Evolutionary conservation across 306 rosid genomes (phyloP), one percentile per base, ranked within the genome.

Genomic region (Cicer yamashitae): DNA sequence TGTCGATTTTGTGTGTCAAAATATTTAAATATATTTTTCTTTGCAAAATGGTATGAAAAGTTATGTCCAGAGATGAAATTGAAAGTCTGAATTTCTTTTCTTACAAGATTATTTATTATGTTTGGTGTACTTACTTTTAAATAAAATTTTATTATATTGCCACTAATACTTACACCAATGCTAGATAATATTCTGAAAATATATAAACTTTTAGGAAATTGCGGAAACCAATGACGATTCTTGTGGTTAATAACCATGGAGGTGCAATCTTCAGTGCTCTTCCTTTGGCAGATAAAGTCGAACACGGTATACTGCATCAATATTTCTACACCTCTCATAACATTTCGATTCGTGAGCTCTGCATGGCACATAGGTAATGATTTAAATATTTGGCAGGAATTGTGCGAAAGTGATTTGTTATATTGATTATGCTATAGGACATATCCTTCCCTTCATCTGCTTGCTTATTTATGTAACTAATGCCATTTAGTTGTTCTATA

Each of bases 211-310:
- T 80, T 73, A 94, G 98, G 92, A 77, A 75, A 45, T 64, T 77
- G 74, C 88, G 98, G 88, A 94, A 89, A 85, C 96, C 98, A 65
- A 88, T 94, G 90, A 91, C 94, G 6, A 79, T 94, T 68, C 75
- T 94, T 57, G 93, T 91, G 76, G 76, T 88, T 74, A 94, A 94
- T 82, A 94, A 94, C 82, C 97, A 84, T 37, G 98, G 98, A 74
- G 98, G 98, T 82, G 98, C 88, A 73, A 94, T 94, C 81, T 94
- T 94, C 87, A 88, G 98, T 73, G 84, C 84, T 64, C 97, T 94
- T 79, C 97, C 98, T 8, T 73, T 90, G 77, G 96, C 91, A 48
- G 88, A 91, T 70, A 88, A 73, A 86, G 84, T 83, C 17, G 89
- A 90, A 38, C 86, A 88, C 38, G 69, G 71, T 68, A 87, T 90